Base-by-base conservation (phyloP, 2,329 filamentous ascomycete species). In the Hypomyces rosellus region DNA sequence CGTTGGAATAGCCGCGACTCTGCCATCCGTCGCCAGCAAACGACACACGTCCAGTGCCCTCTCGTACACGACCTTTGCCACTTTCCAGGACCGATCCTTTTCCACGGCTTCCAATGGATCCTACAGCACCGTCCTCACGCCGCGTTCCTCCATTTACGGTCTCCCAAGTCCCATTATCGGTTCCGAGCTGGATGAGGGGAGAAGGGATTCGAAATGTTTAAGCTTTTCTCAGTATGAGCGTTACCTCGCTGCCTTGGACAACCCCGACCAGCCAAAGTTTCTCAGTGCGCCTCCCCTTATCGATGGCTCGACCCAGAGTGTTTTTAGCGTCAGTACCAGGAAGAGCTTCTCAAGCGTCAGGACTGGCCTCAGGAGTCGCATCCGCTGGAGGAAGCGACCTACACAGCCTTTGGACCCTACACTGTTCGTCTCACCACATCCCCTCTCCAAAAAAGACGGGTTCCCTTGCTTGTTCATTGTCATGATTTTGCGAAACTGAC, bases 171-270 rank as follows among this genome's bases (percentile, higher is more conserved):
- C 59, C 5, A 54, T 59, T 16, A 34, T 47, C 22, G 51, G 43
- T 16, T 42, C 50, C 9, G 45, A 40, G 33, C 40, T 39, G 25
- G 46, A 45, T 59, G 39, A 39, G 1, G 45, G 46, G 9, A 42
- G 50, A 39, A 22, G 15, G 5, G 60, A 68, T 48, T 68, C 69
- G 36, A 70, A 68, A 53, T 68, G 61, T 34, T 61, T 75, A 22
- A 75, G 63, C 50, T 80, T 81, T 55, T 65, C 69, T 6, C 69
- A 72, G 30, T 81, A 81, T 57, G 76, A 81, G 33, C 72, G 68
- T 53, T 80, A 77, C 52, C 58, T 81, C 36, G 63, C 69, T 15
- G 67, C 75, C 39, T 55, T 75, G 30, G 69, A 74, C 6, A 14
- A 12, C 13, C 63, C 72, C 34, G 67, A 69, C 54, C 72, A 74